These are phyloP conservation scores for Microcera coccophila DNA, from an alignment of 2,329 filamentous ascomycete species.

Conservation along the genomic window DNA sequence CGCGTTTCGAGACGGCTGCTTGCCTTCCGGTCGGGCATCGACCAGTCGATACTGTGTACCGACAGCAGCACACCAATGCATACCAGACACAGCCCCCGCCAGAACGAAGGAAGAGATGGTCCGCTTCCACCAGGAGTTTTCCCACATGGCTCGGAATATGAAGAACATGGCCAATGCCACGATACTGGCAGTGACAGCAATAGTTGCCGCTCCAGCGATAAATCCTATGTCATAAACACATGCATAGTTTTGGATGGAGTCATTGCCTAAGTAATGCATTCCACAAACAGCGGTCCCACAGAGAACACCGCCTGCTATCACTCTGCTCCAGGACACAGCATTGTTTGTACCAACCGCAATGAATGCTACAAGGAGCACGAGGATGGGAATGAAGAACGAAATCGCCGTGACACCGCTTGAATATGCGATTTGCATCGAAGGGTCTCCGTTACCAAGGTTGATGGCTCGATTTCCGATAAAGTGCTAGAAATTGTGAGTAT, in stretches of 20 bases:
- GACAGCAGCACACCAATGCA: slow-evolving; percentile 79
- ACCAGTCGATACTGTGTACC: slow-evolving; percentile 65
- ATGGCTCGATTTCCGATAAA: slow-evolving; percentile 78
- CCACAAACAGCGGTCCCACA: slow-evolving; percentile 73
- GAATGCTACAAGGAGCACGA: slow-evolving; percentile 71
- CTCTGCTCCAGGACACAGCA: slow-evolving; percentile 53
- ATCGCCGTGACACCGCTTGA: slow-evolving; percentile 66
- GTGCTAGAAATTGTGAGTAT: slow-evolving; percentile 14
- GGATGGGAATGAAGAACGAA: slow-evolving; percentile 75
- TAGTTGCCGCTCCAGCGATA: slow-evolving; percentile 65
- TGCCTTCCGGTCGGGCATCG: slow-evolving; percentile 32
- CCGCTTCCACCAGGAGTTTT: slow-evolving; percentile 73
- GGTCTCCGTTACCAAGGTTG: slow-evolving; percentile 59
- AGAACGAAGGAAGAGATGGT: slow-evolving; percentile 62
- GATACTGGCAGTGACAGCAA: slow-evolving; percentile 69
- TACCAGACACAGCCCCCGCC: slow-evolving; percentile 72
- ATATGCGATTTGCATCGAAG: slow-evolving; percentile 68
- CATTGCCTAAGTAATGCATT: slow-evolving; percentile 87
- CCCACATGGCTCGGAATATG: slow-evolving; percentile 70
- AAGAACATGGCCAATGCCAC: slow-evolving; percentile 73
- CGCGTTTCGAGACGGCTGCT: slow-evolving; percentile 53
- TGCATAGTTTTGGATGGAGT: slow-evolving; percentile 72
- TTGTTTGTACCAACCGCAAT: slow-evolving; percentile 61
- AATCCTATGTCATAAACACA: slow-evolving; percentile 58
- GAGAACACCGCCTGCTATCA: slow-evolving; percentile 61